A percentile compares a stretch with the other conserved stretches of the same genome.
Conservation (phyloP, 1,284 basidiomycete genomes). For the Tylopilus sp. region DNA sequence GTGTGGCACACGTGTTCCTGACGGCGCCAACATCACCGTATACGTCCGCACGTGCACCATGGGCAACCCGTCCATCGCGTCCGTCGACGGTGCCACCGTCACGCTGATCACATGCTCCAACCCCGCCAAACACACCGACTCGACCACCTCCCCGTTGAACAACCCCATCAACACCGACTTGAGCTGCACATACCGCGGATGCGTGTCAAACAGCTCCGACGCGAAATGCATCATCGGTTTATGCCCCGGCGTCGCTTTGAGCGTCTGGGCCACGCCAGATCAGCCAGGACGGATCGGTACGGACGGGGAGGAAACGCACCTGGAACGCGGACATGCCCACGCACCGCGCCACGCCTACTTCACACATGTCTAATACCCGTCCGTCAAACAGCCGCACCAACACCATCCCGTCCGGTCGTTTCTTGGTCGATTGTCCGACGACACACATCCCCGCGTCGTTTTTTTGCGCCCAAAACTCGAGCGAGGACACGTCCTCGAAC, state of each 20-base stretch:
- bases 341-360: constrained; percentile 89
- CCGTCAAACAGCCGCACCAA: constrained; percentile 92
- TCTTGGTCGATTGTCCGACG: constrained; percentile 94
- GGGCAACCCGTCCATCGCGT: constrained; percentile 60
- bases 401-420: constrained; percentile 90
- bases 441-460: constrained; percentile 96
- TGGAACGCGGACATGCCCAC: constrained; percentile 87
- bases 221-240: constrained; percentile 97
- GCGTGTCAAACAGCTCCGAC: constrained; percentile 92
- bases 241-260: constrained; percentile 92
- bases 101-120: constrained; percentile 95
- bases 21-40: constrained; percentile 79
- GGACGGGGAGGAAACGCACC: too few relatives aligned
- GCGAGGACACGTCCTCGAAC: constrained; percentile 87
- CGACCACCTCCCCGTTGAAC: constrained; percentile 89
- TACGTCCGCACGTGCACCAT: constrained; percentile 93
- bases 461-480: constrained; percentile 95
- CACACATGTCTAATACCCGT: constrained; percentile 93
- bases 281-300: too few relatives aligned
- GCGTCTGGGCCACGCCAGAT: constrained; percentile 63
- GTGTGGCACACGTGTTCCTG: constrained; percentile 83
- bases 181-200: constrained; percentile 91
- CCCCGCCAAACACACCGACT: constrained; percentile 86
- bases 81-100: constrained; percentile 77
- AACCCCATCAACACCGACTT: constrained; percentile 94